Percentiles rank a stretch among this genome's conserved stretches.
phyloP scores from a whole-genome alignment of 202 grass and related monocot genomes.

The Panicum hallii region DNA sequence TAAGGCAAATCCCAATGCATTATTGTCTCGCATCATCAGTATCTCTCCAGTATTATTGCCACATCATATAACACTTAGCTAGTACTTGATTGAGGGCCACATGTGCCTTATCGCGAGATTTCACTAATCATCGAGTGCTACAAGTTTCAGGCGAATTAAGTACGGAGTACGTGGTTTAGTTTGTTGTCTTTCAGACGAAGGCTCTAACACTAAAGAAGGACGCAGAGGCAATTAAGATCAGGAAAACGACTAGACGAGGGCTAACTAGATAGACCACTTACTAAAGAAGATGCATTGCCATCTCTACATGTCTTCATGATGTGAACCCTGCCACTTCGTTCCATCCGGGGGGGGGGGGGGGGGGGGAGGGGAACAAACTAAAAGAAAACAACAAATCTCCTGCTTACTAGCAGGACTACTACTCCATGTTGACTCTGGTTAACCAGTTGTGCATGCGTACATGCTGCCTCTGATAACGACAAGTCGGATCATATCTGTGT shows the following conservation, averaged over 20 bases:
- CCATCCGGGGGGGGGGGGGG: no score
- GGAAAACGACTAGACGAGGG: background rate
- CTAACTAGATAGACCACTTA: background rate
- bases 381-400: background rate
- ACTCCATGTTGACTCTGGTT: background rate
- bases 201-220: background rate
- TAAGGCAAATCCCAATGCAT: no score
- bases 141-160: background rate
- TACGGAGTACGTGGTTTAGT: no score
- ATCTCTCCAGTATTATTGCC: no score
- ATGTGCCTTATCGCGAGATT: no score
- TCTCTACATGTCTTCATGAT: background rate
- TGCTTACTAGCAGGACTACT: background rate
- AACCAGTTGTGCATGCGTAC: conserved; percentile 30
- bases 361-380: no score
- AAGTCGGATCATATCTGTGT: background rate
- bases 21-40: no score
- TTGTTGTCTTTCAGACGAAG: no score
- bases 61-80: no score
- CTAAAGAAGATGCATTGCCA: background rate
- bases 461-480: conserved; percentile 9
- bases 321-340: background rate
- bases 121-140: background rate
- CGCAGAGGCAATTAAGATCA: no score
- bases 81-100: no score